A percentile compares a stretch with the other conserved stretches of the same genome.
These are phyloP conservation scores for Phytophthora vignae DNA, from an alignment of 352 stramenopile genomes.

Conservation along the genomic window DNA sequence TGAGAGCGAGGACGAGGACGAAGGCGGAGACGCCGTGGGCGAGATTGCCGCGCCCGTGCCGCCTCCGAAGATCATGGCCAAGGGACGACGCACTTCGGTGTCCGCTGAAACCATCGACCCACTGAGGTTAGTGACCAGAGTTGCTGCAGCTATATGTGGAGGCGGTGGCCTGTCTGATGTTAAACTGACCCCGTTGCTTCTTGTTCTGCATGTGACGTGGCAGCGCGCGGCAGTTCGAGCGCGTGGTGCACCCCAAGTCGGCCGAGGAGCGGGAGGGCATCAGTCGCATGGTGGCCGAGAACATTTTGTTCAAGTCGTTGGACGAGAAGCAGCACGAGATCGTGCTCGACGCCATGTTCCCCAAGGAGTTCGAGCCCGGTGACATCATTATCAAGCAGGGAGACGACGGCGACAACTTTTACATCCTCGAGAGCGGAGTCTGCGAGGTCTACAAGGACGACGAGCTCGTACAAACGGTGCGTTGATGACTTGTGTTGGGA, in stretches of 20 bases:
- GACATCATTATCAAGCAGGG: slow-evolving; percentile 92
- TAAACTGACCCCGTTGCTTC: slow-evolving; percentile 10
- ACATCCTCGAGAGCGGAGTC: slow-evolving; percentile 94
- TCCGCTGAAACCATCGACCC: slow-evolving; percentile 90
- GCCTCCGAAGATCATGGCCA: slow-evolving; percentile 72
- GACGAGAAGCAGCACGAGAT: slow-evolving; percentile 91
- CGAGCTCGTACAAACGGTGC: slow-evolving; percentile 84
- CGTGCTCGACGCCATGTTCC: slow-evolving; percentile 88
- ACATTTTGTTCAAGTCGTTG: slow-evolving; percentile 92
- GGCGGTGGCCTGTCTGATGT: slow-evolving; percentile 19
- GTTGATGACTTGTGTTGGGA: slow-evolving; percentile 16
- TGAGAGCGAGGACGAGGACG: slow-evolving; percentile 89
- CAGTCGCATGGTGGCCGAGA: slow-evolving; percentile 85
- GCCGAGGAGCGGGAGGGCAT: slow-evolving; percentile 79
- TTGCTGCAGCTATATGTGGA: slow-evolving; percentile 1
- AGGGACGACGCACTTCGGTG: slow-evolving; percentile 89
- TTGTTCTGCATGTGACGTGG: slow-evolving; percentile 21
- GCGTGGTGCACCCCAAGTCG: slow-evolving; percentile 88
- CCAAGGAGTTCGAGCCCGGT: slow-evolving; percentile 79
- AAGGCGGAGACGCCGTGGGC: slow-evolving; percentile 77
- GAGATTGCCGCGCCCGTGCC: slow-evolving; percentile 78
- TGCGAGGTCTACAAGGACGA: slow-evolving; percentile 92
- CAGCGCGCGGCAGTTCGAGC: slow-evolving; percentile 84
- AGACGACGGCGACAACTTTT: slow-evolving; percentile 94
- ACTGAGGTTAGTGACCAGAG: slow-evolving; percentile 50